Evolutionary conservation across 768 basidiomycete genomes (phyloP).

Genomic region (Pleurotus citrinopileatus): DNA sequence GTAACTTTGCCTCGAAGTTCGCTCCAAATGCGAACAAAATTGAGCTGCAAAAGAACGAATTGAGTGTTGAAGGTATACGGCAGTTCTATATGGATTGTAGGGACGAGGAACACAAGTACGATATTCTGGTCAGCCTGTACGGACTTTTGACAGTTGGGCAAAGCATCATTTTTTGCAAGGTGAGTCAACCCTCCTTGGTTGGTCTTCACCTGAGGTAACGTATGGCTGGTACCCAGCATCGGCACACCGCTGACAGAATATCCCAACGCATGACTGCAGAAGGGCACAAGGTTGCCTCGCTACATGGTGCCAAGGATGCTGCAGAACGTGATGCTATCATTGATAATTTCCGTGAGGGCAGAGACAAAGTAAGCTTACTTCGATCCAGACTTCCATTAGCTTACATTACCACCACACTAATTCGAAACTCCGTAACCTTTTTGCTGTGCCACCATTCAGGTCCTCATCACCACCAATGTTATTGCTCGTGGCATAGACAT

Average conservation of each 20-base stretch:
- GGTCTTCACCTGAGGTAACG: constrained; percentile 2
- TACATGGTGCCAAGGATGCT: constrained; percentile 93
- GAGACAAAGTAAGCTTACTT: constrained; percentile 69
- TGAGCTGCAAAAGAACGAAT: constrained; percentile 88
- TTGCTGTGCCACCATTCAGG: constrained; percentile 25
- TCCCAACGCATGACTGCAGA: constrained; percentile 87
- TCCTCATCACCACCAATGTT: constrained; percentile 97
- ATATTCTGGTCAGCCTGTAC: constrained; percentile 89
- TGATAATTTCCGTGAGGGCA: constrained; percentile 93
- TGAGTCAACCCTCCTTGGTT: constrained; percentile 31
- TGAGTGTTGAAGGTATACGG: constrained; percentile 90
- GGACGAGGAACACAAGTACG: constrained; percentile 91
- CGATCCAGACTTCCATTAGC: not conserved
- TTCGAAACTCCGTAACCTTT: not conserved
- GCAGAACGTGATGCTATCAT: constrained; percentile 88
- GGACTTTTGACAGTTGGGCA: constrained; percentile 92
- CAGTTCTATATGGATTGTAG: constrained; percentile 98
- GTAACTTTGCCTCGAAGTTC: constrained; percentile 88
- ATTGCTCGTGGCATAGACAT: constrained; percentile 98
- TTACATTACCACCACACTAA: not conserved
- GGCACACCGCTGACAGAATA: constrained; percentile 91
- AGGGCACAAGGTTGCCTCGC: constrained; percentile 93
- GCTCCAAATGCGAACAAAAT: constrained; percentile 97
- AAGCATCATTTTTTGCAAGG: constrained; percentile 98
- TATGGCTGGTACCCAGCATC: constrained; percentile 49